Base-by-base conservation (phyloP, 2,329 filamentous ascomycete genomes). In the Decorospora gaudefroyi region DNA sequence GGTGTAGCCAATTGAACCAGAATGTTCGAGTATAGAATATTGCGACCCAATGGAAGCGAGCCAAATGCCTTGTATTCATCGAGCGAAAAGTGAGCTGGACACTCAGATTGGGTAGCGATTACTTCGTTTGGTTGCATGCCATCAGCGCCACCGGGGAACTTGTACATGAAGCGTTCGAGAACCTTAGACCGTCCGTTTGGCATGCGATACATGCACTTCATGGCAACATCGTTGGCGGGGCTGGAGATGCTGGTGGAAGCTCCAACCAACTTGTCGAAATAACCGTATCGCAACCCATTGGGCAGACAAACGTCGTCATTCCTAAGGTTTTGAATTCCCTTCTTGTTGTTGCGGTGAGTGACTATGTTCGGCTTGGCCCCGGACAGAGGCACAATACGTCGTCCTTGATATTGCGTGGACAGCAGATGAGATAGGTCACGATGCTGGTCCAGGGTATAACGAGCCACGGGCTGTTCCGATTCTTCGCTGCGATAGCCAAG, bases 41-140 rank as follows among this genome's bases (percentile, higher is more conserved):
- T 55, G 15, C 71, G 46, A 0, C 81, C 81, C 1, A 76, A 56
- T 0, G 77, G 73, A 3, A 85, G 51, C 0, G 73, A 57, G 0
- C 72, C 71, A n/a, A 84, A 74, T 0, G 74, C 68, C 36, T 78
- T 77, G 57, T 75, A 84, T 39, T 86, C 81, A 0, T 76, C 74
- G 0, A 81, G 41, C 0, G 75, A 70, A 42, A 86, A 67, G 15
- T 74, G 53, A 0, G 44, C n/a, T 0, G 82, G 80, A 34, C 80
- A 83, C 0, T 59, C 32, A 0, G 53, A 63, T 1, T 49, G 29
- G 4, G 21, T 50, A 2, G 60, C 47, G n/a, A 37, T 37, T 0
- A 80, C 75, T 0, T 70, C 51, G 40, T 87, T 86, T 0, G 78
- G 70, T 0, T 59, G 33, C 0, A 54, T 41, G 2, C 64, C 72